A percentile compares a stretch with the other conserved stretches of the same genome.
Evolutionary conservation across 768 basidiomycete species (phyloP).

Genomic region (Lactarius quietus): DNA sequence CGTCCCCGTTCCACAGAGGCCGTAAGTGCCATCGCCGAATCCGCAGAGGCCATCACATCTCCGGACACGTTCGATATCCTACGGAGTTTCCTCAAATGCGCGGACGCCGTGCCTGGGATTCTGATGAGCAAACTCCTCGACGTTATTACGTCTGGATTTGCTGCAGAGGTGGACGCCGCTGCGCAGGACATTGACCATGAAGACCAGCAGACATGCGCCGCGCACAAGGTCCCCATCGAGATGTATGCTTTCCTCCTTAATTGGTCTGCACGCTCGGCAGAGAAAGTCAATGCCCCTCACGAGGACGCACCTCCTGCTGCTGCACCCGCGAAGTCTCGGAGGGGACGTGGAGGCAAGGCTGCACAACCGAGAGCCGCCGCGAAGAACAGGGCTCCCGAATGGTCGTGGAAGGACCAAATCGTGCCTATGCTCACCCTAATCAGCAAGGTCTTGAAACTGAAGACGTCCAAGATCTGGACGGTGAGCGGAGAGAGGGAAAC

Average conservation of each 20-base stretch:
- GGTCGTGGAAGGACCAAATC: slow-evolving; percentile 81
- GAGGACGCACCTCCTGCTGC: slow-evolving; percentile 44
- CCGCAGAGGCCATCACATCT: slow-evolving; percentile 67
- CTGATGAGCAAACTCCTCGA: slow-evolving; percentile 87
- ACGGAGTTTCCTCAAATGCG: slow-evolving; percentile 75
- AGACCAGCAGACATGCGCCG: slow-evolving; percentile 53
- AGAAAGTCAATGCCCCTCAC: slow-evolving; percentile 62
- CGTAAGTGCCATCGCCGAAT: slow-evolving; percentile 75
- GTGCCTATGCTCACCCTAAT: slow-evolving; percentile 65
- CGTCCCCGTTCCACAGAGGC: slow-evolving; percentile 47
- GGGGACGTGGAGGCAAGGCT: slow-evolving; percentile 58
- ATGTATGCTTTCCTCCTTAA: slow-evolving; percentile 89
- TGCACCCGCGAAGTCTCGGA: slow-evolving; percentile 47
- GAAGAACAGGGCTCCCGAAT: slow-evolving; percentile 42
- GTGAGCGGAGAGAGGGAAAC: slow-evolving; percentile 82
- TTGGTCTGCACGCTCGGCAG: slow-evolving; percentile 84
- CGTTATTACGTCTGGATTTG: slow-evolving; percentile 73
- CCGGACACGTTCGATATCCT: slow-evolving; percentile 75
- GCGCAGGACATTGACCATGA: slow-evolving; percentile 66
- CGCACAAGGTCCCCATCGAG: slow-evolving; percentile 76
- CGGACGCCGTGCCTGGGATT: slow-evolving; percentile 55
- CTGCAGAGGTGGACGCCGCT: slow-evolving; percentile 68
- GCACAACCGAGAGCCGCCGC: slow-evolving; percentile 42
- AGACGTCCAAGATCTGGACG: slow-evolving; percentile 84
- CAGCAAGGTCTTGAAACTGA: slow-evolving; percentile 62